These are phyloP conservation scores for Pulveroboletus sp. DNA, from an alignment of 768 basidiomycete species.

Conservation along the genomic window DNA sequence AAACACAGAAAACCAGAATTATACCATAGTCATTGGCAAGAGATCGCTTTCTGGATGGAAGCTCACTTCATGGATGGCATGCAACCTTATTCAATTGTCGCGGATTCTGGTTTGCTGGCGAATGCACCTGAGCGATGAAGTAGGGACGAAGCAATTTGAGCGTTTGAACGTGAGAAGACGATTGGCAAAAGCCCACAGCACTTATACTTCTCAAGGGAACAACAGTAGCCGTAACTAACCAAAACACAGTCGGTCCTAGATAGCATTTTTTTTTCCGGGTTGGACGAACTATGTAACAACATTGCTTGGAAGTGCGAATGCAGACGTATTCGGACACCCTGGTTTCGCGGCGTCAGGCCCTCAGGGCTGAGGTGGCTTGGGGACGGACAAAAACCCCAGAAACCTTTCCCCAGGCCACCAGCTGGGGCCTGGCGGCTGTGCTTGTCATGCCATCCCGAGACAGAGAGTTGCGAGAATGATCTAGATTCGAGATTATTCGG, in stretches of 20 bases:
- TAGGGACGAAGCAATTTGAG: constrained; percentile 8
- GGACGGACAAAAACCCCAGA: not conserved
- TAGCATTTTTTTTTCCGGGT: not conserved
- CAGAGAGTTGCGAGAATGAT: no score
- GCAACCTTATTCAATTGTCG: constrained; percentile 9
- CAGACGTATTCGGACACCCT: no score
- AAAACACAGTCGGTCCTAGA: constrained; percentile 3
- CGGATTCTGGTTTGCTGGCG: constrained; percentile 6
- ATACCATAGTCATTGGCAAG: constrained; percentile 15
- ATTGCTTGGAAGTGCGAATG: no score
- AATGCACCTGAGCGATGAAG: constrained; percentile 9
- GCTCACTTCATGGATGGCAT: constrained; percentile 9
- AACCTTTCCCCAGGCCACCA: not conserved
- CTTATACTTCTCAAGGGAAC: constrained; percentile 10
- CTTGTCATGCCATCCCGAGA: no score
- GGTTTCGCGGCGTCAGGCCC: not conserved
- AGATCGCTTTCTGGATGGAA: not conserved
- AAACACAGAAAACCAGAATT: constrained; percentile 3
- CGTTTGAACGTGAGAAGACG: constrained; percentile 23
- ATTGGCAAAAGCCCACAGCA: not conserved
- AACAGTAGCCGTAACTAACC: constrained; percentile 10
- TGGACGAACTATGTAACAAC: no score
- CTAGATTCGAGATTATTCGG: not conserved
- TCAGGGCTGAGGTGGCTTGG: not conserved
- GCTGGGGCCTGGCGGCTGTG: no score